Evolutionary conservation across 164 flowering plant species (phyloP), one percentile per base, ranked within the genome.

Genomic region (Tetrastigma voinierianum): DNA sequence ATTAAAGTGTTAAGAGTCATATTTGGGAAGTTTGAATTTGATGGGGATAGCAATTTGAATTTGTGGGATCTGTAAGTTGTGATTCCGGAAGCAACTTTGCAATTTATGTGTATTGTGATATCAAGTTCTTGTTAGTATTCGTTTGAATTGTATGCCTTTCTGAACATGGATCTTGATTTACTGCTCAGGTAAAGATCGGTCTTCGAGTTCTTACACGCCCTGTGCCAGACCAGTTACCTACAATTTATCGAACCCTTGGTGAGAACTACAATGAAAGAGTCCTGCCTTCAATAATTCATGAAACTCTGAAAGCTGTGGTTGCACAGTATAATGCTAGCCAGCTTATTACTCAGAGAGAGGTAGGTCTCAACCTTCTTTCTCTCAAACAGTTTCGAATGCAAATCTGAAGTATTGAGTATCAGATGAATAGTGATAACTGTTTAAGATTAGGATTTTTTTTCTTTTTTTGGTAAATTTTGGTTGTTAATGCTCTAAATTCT

Each of bases 241-340:
- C 83, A n/a, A 78, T 91, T 54, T 90, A 88, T 63, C 79, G 96
- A 43, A 84, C 90, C 13, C 89, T 91, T 65, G 96, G 96, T 53
- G 86, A 90, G 72, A 85, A 91, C 59, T 91, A 86, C 54, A 88
- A 85, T 68, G 96, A 90, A 58, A 82, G 90, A 71, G 92, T 91
- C 23, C 78, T 90, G 66, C 96, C 93, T 51, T 91, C 96, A 16
- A 88, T 91, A 51, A 84, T 91, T 55, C 91, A 90, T 64, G 97
- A 91, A 70, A 90, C 97, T 53, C 74, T 91, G 81, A 91, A 89
- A 74, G 81, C 97, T 80, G 96, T 91, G 66, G 96, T 91, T 60
- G 96, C 97, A 46, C 97, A 84, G 67, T 88, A 90, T 69, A 91
- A 90, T 76, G 96, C 97, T 53, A 91, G 96, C 79, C 92, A 90